Evolutionary conservation across 352 stramenopile species (phyloP).

Genomic region (Phytopythium cucurbitacearum): DNA sequence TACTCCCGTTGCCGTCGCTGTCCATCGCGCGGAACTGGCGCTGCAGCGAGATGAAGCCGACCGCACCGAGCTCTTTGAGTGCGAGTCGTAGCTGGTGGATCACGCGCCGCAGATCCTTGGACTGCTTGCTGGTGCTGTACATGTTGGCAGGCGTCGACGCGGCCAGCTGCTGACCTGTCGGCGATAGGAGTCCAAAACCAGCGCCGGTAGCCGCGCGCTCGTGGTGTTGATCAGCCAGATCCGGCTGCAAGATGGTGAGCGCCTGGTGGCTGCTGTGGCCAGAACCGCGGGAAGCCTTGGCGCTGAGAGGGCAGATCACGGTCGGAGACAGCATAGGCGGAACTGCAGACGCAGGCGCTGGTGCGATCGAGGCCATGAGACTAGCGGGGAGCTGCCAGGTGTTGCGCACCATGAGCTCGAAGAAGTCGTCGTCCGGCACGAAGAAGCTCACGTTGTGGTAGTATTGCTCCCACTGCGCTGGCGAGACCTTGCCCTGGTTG

Average conservation of each 20-base stretch:
- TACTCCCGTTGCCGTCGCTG: slow-evolving; percentile 57
- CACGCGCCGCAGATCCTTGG: slow-evolving; percentile 58
- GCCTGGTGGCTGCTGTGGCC: slow-evolving; percentile 51
- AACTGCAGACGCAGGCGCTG: neutral
- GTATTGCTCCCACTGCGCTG: slow-evolving; percentile 69
- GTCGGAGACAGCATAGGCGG: neutral
- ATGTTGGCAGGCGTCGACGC: slow-evolving; percentile 2
- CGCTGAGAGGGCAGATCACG: neutral
- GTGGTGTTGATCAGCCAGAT: slow-evolving; percentile 41
- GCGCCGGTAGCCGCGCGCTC: slow-evolving; percentile 3
- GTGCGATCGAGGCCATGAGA: neutral
- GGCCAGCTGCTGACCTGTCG: slow-evolving; percentile 1
- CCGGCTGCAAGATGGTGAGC: slow-evolving; percentile 58
- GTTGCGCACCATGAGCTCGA: slow-evolving; percentile 88
- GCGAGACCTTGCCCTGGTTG: slow-evolving; percentile 27
- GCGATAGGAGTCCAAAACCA: slow-evolving; percentile 1
- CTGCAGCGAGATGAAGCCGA: slow-evolving; percentile 72
- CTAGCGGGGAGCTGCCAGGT: slow-evolving; percentile 57
- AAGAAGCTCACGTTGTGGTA: slow-evolving; percentile 89
- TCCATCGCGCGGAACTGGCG: slow-evolving; percentile 75
- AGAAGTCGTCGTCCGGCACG: slow-evolving; percentile 87
- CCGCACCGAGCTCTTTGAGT: slow-evolving; percentile 60
- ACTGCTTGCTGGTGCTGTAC: slow-evolving; percentile 33
- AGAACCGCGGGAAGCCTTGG: slow-evolving; percentile 15
- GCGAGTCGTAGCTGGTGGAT: slow-evolving; percentile 41